Conservation (phyloP, 1,284 basidiomycete genomes). For the Sporisorium reilianum region DNA sequence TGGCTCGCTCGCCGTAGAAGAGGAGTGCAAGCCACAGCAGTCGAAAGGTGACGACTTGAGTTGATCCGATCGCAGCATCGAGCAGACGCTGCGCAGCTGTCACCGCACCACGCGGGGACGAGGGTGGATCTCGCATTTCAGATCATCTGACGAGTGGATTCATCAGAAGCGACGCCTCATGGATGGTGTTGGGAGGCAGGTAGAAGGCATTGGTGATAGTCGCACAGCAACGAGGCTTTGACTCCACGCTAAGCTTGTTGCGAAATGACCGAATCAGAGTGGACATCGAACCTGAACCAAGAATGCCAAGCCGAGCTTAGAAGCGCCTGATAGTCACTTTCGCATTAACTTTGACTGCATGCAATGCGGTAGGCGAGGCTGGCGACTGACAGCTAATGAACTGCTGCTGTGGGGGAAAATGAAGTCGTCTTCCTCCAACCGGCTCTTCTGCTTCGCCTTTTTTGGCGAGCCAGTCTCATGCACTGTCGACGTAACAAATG, state of each 20-base stretch:
- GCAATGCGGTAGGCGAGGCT: too few species aligned
- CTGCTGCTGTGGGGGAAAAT: too few species aligned
- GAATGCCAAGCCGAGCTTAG: too few species aligned
- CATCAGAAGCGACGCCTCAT: background rate
- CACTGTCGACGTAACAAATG: background rate
- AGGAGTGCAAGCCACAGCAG: constrained; percentile 37
- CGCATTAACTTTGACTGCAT: background rate
- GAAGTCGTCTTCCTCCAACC: too few species aligned
- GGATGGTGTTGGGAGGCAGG: background rate
- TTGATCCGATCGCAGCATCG: constrained; percentile 19
- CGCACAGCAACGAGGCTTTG: background rate
- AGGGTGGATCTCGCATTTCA: constrained; percentile 15
- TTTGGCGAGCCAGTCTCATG: too few species aligned
- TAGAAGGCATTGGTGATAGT: background rate
- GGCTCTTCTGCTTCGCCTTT: too few species aligned
- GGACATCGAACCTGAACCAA: background rate
- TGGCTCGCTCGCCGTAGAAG: constrained; percentile 38
- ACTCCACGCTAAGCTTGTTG: background rate
- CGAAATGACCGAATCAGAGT: background rate
- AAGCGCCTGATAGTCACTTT: too few species aligned
- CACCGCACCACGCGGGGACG: constrained; percentile 5
- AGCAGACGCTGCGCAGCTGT: constrained; percentile 15
- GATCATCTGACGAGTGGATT: background rate
- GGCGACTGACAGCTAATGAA: background rate
- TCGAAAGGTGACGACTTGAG: constrained; percentile 30